Conservation (phyloP, 257 asterid genomes). For the Nicotiana noctiflora region DNA sequence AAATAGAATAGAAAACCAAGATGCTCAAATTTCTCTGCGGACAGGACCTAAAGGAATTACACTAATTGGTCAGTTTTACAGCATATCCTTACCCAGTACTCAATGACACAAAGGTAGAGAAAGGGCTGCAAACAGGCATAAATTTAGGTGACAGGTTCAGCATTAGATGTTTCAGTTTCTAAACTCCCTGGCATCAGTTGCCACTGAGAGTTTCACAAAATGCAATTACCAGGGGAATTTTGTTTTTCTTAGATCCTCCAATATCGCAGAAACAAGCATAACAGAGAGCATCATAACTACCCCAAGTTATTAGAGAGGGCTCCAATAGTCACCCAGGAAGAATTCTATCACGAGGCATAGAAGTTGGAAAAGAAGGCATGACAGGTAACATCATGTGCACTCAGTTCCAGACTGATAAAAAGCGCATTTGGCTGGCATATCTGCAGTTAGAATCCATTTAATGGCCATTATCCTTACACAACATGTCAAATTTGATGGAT, state of each 20-base stretch:
- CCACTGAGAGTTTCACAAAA: not conserved
- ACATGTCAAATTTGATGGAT: not conserved
- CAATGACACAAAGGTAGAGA: not conserved
- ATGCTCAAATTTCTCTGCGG: conserved; percentile 75
- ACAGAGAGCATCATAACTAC: not conserved
- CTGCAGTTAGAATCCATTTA: not conserved
- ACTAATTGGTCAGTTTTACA: conserved; percentile 5
- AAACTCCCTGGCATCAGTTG: not conserved
- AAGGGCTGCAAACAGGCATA: not conserved
- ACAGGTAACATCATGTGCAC: not conserved
- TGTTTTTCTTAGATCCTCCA: not conserved
- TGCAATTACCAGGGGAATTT: not conserved
- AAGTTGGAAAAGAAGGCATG: not conserved
- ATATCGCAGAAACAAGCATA: not conserved
- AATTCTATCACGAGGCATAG: not conserved
- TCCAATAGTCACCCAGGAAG: not conserved
- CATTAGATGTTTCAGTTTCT: not conserved
- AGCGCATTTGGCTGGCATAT: not conserved
- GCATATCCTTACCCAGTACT: conserved; percentile 7
- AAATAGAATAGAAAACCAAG: conserved; percentile 71
- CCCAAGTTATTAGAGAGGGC: not conserved
- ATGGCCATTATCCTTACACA: not conserved
- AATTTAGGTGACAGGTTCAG: not conserved
- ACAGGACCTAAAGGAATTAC: conserved; percentile 45
- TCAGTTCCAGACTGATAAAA: not conserved